A percentile compares a stretch with the other conserved stretches of the same genome.
These are phyloP conservation scores for Lachnellula cervina DNA, from an alignment of 2,329 filamentous ascomycete genomes.

Conservation along the genomic window DNA sequence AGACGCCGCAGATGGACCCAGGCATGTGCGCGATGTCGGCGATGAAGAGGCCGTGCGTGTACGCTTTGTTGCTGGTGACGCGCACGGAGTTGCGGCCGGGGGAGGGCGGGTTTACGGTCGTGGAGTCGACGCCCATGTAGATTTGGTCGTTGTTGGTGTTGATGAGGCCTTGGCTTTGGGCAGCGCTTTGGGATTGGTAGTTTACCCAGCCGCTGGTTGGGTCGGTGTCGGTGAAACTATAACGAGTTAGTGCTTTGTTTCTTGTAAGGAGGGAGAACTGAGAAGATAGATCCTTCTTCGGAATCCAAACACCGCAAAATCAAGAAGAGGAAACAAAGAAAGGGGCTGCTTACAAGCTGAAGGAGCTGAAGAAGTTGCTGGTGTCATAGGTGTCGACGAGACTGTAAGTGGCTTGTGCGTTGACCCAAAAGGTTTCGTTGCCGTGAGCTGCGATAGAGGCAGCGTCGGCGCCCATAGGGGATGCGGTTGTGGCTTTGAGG, in stretches of 20 bases:
- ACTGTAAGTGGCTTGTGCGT: conserved; percentile 11
- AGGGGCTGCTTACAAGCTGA: conserved; percentile 40
- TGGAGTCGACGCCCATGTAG: conserved; percentile 65
- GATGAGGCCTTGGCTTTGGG: conserved; percentile 52
- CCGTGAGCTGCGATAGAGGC: conserved; percentile 11
- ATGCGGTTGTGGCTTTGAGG: conserved; percentile 5
- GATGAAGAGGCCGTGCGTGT: conserved; percentile 64
- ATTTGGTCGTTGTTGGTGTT: conserved; percentile 51
- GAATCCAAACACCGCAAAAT: no score
- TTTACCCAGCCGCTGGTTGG: conserved; percentile 64
- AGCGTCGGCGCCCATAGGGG: conserved; percentile 3
- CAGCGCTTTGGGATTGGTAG: conserved; percentile 49
- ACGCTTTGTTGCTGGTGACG: conserved; percentile 59
- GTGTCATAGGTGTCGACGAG: conserved; percentile 38
- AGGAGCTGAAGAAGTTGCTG: conserved; percentile 41
- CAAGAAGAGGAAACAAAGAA: no score
- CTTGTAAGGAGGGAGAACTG: no score
- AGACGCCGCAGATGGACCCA: conserved; percentile 51
- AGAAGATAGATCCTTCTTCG: no score
- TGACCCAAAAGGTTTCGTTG: neutral
- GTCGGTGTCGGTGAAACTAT: conserved; percentile 41
- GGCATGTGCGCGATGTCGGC: conserved; percentile 72
- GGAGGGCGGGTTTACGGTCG: conserved; percentile 46
- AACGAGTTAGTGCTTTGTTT: no score
- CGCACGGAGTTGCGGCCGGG: conserved; percentile 58